Percentiles rank a stretch among this genome's conserved stretches.
Conservation (phyloP, 768 basidiomycete species). For the Grammothele lineata region DNA sequence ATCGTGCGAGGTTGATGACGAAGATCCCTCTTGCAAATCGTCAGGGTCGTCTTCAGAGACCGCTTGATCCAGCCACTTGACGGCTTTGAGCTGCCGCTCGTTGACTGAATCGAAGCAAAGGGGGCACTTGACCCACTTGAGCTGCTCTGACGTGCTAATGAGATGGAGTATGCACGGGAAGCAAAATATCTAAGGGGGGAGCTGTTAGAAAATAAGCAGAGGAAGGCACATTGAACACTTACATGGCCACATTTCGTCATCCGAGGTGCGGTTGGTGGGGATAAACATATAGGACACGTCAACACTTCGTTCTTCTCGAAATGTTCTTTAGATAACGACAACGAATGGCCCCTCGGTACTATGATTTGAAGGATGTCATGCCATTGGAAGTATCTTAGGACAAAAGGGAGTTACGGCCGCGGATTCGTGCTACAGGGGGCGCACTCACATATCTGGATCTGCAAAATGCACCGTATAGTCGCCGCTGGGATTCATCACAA, state of each 20-base stretch:
- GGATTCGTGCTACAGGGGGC: constrained; percentile 8
- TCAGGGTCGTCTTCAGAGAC: constrained; percentile 30
- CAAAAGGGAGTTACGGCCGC: constrained; percentile 3
- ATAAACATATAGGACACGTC: constrained; percentile 93
- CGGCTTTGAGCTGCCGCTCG: constrained; percentile 85
- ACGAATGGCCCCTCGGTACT: constrained; percentile 60
- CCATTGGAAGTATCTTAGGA: constrained; percentile 87
- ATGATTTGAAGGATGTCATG: constrained; percentile 93
- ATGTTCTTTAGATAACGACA: constrained; percentile 48
- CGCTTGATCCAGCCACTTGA: constrained; percentile 80
- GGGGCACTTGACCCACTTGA: constrained; percentile 89
- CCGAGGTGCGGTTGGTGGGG: constrained; percentile 81
- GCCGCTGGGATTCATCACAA: constrained; percentile 91
- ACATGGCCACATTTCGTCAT: constrained; percentile 99
- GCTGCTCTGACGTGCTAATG: constrained; percentile 73
- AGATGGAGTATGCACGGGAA: constrained; percentile 93
- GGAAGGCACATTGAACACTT: constrained; percentile 37
- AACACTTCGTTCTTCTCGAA: constrained; percentile 56
- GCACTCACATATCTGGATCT: constrained; percentile 89
- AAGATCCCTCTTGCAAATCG: constrained; percentile 35
- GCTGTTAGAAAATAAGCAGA: constrained; percentile 8
- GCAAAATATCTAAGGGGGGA: constrained; percentile 67
- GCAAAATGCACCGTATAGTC: constrained; percentile 94
- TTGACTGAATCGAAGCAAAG: constrained; percentile 95
- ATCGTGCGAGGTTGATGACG: constrained; percentile 40